These are phyloP conservation scores for Prunus yedoensis DNA, from an alignment of 331 rosid species.

Conservation along the genomic window DNA sequence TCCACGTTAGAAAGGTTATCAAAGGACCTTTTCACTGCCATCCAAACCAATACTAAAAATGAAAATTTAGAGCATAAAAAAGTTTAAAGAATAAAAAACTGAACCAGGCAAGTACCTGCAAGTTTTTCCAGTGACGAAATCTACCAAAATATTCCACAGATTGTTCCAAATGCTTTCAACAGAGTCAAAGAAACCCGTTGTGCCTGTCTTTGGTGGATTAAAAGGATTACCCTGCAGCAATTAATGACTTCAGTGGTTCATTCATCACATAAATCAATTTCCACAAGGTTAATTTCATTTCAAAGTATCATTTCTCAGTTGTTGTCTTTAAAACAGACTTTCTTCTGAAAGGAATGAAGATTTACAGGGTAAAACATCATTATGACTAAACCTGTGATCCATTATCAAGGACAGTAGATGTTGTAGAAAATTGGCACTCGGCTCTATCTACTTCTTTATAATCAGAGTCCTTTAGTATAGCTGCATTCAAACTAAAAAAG, in stretches of 20 bases:
- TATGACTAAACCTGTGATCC: conserved; percentile 66
- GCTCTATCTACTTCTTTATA: conserved; percentile 88
- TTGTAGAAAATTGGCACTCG: conserved; percentile 89
- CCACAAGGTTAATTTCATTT: background rate
- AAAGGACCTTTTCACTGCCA: background rate
- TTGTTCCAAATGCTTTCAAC: conserved; percentile 63
- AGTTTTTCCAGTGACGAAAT: conserved; percentile 68
- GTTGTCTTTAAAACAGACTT: background rate
- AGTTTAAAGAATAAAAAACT: background rate
- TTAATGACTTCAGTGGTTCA: conserved; percentile 19
- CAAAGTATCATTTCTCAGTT: background rate
- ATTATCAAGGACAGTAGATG: conserved; percentile 77
- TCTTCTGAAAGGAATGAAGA: background rate
- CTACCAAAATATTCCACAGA: conserved; percentile 53
- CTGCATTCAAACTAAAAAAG: conserved; percentile 40
- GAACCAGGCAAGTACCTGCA: conserved; percentile 62
- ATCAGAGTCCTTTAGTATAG: conserved; percentile 87
- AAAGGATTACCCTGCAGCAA: conserved; percentile 67
- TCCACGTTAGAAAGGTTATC: background rate
- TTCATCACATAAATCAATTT: background rate
- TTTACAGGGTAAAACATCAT: conserved; percentile 3
- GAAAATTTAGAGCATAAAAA: background rate
- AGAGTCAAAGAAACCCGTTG: conserved; percentile 62
- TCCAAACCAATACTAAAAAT: background rate
- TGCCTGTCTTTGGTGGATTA: conserved; percentile 55